These are phyloP conservation scores for Neofusicoccum kwambonambiense DNA, from an alignment of 2,329 filamentous ascomycete species.

Conservation along the genomic window DNA sequence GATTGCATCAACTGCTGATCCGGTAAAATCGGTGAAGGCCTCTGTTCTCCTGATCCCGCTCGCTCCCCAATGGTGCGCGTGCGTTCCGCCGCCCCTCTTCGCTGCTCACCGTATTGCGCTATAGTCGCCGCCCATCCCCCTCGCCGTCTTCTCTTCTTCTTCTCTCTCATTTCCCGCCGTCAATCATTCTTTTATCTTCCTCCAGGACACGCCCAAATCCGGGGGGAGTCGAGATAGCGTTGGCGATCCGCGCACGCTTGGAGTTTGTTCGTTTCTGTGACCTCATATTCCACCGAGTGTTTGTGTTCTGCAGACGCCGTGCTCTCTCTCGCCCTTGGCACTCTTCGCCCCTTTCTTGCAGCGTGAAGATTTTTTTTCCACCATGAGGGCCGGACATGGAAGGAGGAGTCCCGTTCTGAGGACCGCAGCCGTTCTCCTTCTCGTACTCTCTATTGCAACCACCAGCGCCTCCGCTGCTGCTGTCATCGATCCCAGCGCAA, in stretches of 20 bases:
- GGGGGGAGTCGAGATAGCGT: neutral
- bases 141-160: neutral
- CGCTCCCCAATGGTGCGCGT: neutral
- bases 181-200: neutral
- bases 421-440: neutral
- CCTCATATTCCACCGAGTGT: neutral
- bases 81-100: neutral
- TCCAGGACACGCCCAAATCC: neutral
- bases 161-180: constrained; percentile 4
- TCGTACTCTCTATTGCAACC: constrained; percentile 4
- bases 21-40: constrained; percentile 2
- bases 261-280: neutral
- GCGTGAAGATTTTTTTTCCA: neutral
- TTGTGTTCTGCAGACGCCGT: neutral
- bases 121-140: neutral
- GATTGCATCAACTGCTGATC: constrained; percentile 12
- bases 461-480: neutral
- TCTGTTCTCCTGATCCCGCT: constrained; percentile 7
- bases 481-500: neutral
- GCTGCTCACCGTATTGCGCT: constrained; percentile 9
- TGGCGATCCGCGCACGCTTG: constrained; percentile 7
- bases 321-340: neutral
- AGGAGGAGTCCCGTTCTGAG: neutral
- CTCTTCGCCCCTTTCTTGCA: neutral
- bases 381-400: neutral